Evolutionary conservation across 805 yeast genomes (phyloP).

Genomic region (Pichia paraexigua): DNA sequence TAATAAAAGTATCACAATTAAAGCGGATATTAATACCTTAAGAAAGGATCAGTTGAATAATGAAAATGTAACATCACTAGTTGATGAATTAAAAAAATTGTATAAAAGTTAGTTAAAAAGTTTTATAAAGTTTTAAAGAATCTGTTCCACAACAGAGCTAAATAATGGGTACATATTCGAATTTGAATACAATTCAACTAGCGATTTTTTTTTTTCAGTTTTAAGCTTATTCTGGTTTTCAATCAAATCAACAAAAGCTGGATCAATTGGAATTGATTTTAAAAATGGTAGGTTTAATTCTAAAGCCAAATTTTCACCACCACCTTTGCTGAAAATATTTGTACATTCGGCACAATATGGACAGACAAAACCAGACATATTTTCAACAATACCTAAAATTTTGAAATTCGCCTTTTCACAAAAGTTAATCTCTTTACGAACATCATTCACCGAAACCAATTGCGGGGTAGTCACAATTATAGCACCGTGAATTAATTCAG

Average conservation of each 20-base stretch:
- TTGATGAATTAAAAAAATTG: conserved; percentile 7
- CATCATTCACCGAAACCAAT: conserved; percentile 87
- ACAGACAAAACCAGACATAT: conserved; percentile 95
- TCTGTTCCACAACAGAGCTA: conserved; percentile 34
- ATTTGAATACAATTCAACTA: conserved; percentile 32
- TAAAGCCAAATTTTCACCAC: conserved; percentile 69
- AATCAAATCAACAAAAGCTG: conserved; percentile 79
- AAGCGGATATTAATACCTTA: not conserved
- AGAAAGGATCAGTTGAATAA: not conserved
- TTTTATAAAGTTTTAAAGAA: conserved; percentile 17
- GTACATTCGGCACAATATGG: conserved; percentile 92
- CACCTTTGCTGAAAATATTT: conserved; percentile 87
- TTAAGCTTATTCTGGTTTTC: conserved; percentile 69
- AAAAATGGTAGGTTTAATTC: conserved; percentile 57
- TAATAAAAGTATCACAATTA: conserved; percentile 6
- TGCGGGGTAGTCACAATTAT: conserved; percentile 96
- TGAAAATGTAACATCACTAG: not conserved
- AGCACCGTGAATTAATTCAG: conserved; percentile 75
- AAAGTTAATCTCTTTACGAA: conserved; percentile 85
- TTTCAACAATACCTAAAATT: conserved; percentile 83
- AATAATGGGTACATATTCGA: conserved; percentile 38
- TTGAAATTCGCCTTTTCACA: conserved; percentile 78
- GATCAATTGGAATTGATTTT: conserved; percentile 91
- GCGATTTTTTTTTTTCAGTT: conserved; percentile 27
- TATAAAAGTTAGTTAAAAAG: not conserved